These are phyloP conservation scores for Ceratocystis lukuohia DNA, from an alignment of 2,329 filamentous ascomycete genomes.

Conservation along the genomic window DNA sequence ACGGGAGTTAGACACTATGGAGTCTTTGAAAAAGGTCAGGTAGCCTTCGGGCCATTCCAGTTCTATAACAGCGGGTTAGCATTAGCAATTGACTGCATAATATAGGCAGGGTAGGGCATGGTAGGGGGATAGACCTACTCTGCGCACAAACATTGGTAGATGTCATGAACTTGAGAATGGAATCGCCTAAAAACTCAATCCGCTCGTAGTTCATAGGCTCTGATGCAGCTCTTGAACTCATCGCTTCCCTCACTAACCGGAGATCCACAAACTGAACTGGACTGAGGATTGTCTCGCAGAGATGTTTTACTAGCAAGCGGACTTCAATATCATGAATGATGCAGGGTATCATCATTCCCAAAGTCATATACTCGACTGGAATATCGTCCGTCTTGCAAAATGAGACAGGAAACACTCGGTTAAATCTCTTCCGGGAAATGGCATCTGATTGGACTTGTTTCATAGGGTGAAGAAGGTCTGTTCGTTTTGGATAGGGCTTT, in stretches of 20 bases:
- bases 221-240: constrained; percentile 49
- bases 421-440: constrained; percentile 32
- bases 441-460: constrained; percentile 11
- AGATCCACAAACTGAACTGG: constrained; percentile 39
- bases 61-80: constrained; percentile 31
- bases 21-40: constrained; percentile 54
- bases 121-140: constrained; percentile 29
- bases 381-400: constrained; percentile 39
- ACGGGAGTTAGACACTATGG: constrained; percentile 60
- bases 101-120: no score
- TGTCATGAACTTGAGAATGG: constrained; percentile 61
- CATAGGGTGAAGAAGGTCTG: constrained; percentile 43
- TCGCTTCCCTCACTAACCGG: constrained; percentile 50
- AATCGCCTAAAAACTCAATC: constrained; percentile 78
- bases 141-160: constrained; percentile 49
- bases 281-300: constrained; percentile 32
- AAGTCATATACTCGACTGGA: constrained; percentile 32
- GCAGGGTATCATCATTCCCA: constrained; percentile 55
- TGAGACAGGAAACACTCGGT: constrained; percentile 32
- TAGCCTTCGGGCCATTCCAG: constrained; percentile 63
- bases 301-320: constrained; percentile 45
- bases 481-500: constrained; percentile 38
- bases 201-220: constrained; percentile 62
- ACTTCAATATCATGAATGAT: constrained; percentile 58
- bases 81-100: constrained; percentile 11